A percentile compares a stretch with the other conserved stretches of the same genome.
phyloP scores from a whole-genome alignment of 129 eudicot species.

The Ambrosia artemisiifolia region DNA sequence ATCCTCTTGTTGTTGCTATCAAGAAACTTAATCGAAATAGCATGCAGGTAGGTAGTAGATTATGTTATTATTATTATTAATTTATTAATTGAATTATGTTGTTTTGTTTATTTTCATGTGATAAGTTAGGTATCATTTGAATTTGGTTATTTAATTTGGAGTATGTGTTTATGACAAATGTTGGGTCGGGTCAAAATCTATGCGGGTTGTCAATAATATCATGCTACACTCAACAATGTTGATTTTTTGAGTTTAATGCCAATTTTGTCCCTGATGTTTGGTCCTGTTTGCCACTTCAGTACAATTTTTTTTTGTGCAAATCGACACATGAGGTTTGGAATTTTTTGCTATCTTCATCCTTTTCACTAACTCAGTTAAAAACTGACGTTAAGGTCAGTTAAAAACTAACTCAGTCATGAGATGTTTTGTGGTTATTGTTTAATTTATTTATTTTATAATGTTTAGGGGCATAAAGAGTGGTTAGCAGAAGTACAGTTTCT shows the following conservation, averaged over 20 bases:
- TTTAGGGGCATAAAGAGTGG: conserved; percentile 88
- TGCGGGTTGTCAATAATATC: background rate
- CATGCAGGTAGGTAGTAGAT: conserved; percentile 69
- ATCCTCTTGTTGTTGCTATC: conserved; percentile 60
- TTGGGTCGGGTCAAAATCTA: background rate
- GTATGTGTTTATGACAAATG: too few species aligned
- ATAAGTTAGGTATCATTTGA: background rate
- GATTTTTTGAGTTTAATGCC: too few species aligned
- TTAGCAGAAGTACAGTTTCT: conserved; percentile 86
- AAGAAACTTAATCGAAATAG: conserved; percentile 72
- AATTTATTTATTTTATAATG: background rate
- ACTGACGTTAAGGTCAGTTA: too few species aligned
- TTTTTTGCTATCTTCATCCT: too few species aligned
- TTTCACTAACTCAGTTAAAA: too few species aligned
- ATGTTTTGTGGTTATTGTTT: background rate
- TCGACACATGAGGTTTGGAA: too few species aligned
- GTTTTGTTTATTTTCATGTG: too few species aligned
- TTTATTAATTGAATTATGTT: background rate
- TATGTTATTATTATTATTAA: too few species aligned
- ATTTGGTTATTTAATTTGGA: background rate
- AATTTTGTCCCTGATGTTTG: too few species aligned
- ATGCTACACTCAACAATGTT: background rate
- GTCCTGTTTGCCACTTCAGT: too few species aligned
- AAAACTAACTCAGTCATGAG: too few species aligned
- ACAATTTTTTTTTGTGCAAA: too few species aligned